phyloP scores from a whole-genome alignment of 148 eudicot species.

The Rhododendron ovatum region DNA sequence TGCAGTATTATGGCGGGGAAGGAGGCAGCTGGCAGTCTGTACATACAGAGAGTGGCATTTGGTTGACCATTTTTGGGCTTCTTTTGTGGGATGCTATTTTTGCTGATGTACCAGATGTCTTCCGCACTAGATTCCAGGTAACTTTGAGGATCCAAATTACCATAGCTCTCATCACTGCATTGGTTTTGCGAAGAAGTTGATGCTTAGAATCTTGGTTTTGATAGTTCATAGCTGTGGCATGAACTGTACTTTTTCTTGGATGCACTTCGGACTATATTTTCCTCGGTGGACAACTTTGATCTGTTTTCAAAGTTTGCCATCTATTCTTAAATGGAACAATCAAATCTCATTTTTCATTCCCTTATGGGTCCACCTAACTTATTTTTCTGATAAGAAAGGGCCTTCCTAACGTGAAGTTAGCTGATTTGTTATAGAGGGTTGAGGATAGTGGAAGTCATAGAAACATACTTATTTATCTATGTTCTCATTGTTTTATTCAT shows the following conservation, averaged over 20 bases:
- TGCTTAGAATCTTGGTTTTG: neutral
- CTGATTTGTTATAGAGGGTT: neutral
- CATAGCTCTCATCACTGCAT: neutral
- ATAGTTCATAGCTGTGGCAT: neutral
- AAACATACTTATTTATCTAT: neutral
- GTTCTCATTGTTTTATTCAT: neutral
- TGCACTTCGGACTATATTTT: too few species aligned
- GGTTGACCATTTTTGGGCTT: slow-evolving; percentile 89
- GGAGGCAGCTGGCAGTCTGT: slow-evolving; percentile 95
- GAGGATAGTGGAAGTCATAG: neutral
- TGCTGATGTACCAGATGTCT: slow-evolving; percentile 77
- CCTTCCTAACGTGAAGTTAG: neutral
- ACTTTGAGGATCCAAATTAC: neutral
- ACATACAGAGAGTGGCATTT: slow-evolving; percentile 89
- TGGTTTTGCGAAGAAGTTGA: neutral
- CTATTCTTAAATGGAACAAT: neutral
- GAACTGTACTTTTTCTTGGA: neutral
- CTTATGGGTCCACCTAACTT: neutral
- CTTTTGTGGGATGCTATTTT: slow-evolving; percentile 93
- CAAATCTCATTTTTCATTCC: neutral
- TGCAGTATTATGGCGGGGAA: slow-evolving; percentile 86
- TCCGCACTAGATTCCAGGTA: slow-evolving; percentile 83
- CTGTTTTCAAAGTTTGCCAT: neutral
- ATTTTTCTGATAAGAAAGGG: neutral
- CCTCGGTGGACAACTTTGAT: neutral